These are phyloP conservation scores for Pleurostoma richardsiae DNA, from an alignment of 2,329 filamentous ascomycete genomes.

Conservation along the genomic window DNA sequence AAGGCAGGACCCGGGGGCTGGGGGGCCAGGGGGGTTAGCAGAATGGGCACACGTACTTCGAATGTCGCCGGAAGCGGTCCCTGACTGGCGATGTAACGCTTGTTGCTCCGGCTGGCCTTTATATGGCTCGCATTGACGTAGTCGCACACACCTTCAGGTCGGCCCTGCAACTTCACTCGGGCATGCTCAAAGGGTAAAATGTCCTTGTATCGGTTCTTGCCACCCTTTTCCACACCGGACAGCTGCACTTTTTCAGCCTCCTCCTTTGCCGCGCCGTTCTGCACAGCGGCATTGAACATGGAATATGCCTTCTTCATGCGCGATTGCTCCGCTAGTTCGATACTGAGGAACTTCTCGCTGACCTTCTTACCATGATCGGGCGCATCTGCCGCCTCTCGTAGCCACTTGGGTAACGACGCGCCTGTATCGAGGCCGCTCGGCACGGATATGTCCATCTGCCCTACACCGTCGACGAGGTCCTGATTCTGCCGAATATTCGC, in stretches of 20 bases:
- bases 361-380: conserved; percentile 73
- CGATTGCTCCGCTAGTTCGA: conserved; percentile 80
- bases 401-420: conserved; percentile 66
- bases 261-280: conserved; percentile 11
- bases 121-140: conserved; percentile 95
- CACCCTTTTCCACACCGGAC: conserved; percentile 89
- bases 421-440: conserved; percentile 38
- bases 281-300: conserved; percentile 38
- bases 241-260: conserved; percentile 55
- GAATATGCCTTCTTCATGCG: conserved; percentile 82
- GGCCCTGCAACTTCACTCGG: conserved; percentile 71
- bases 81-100: conserved; percentile 92
- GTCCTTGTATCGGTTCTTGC: conserved; percentile 96
- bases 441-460: conserved; percentile 61
- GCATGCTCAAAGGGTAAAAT: conserved; percentile 96
- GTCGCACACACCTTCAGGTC: conserved; percentile 68
- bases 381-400: conserved; percentile 61
- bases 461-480: conserved; percentile 89
- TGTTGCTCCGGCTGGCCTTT: conserved; percentile 74
- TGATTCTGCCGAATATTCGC: conserved; percentile 95
- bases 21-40: background rate
- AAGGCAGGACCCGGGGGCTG: background rate
- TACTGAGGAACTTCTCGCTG: conserved; percentile 75
- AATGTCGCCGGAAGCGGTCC: conserved; percentile 91
- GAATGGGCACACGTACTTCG: conserved; percentile 54